Conservation (phyloP, 176 grass and related monocot genomes). For the Oryza australiensis region DNA sequence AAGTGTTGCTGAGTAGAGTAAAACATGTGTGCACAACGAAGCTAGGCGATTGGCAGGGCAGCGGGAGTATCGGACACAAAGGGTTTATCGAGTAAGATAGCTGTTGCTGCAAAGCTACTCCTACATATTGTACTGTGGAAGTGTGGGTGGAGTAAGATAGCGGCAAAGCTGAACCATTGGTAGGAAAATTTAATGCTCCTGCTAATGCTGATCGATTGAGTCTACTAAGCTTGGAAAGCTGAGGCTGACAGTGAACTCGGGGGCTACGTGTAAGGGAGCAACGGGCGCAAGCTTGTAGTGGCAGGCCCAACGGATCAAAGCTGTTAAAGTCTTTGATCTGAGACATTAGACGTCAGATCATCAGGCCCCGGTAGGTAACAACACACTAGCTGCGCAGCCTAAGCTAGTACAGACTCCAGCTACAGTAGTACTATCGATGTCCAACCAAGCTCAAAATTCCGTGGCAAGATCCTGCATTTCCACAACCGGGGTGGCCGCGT, state of each 20-base stretch:
- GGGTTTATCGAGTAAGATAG: background rate
- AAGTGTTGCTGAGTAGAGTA: background rate
- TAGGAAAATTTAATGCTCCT: background rate
- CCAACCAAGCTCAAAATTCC: background rate
- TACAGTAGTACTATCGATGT: background rate
- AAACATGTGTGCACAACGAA: background rate
- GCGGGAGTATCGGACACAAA: background rate
- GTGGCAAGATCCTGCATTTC: background rate
- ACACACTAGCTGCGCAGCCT: background rate
- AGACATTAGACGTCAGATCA: background rate
- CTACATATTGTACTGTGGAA: background rate
- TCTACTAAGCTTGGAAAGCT: background rate
- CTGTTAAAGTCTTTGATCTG: background rate
- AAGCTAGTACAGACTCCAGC: background rate
- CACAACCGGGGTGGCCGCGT: background rate
- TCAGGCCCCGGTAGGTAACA: conserved; percentile 4
- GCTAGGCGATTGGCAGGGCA: background rate
- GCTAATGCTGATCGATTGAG: background rate
- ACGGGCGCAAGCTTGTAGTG: conserved; percentile 13
- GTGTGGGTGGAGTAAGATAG: conserved; percentile 15
- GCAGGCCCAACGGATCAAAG: background rate
- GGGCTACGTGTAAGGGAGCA: conserved; percentile 18
- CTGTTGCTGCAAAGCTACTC: background rate
- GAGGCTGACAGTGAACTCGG: conserved; percentile 1
- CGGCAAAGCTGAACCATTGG: conserved; percentile 16